Evolutionary conservation across 176 grass and related monocot genomes (phyloP), one percentile per base, ranked within the genome.

Genomic region (Triticum urartu): DNA sequence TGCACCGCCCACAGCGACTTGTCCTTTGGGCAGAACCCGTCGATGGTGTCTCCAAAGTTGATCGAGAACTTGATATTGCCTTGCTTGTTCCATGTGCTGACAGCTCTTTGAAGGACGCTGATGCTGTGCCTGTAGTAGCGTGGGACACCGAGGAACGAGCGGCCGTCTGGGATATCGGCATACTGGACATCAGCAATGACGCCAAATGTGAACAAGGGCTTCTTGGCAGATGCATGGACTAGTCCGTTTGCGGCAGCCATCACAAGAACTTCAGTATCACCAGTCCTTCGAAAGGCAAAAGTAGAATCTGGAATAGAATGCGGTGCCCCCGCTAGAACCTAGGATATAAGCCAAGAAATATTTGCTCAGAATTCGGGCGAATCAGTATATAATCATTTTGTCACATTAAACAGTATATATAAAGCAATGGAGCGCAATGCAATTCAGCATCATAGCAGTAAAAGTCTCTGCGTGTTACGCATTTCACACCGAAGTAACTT

Each of bases 131-230:
- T 86, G 81, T 98, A 98, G 86, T 91, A 98, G 66, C 96, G 85
- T 5, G 96, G 91, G 36, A 91, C 59, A 1, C 96, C 96, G 0
- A 89, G 78, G 84, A 95, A 98, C 35, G 96, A 98, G 22, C 47
- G 75, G 5, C 93, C 96, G 30, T 98, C 93, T 9, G 90, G 96
- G 70, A 98, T 98, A 78, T 98, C 91, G 3, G 96, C 96, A 1
- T 98, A 94, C 77, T 98, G 96, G 20, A 98, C 93, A 64, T 98
- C 96, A 21, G 96, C 92, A 87, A 98, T 92, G 73, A 98, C 93
- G 13, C 90, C 93, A 25, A 98, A 98, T 17, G 93, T 91, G 75
- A 95, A 91, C 20, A 95, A 50, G 47, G 93, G 93, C 9, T 87
- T 36, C 56, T 69, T 74, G 0, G 84, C 34, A 79, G 75, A 68